Evolutionary conservation across 2,329 filamentous ascomycete genomes (phyloP), one percentile per base, ranked within the genome.

Genomic region (Madurella mycetomatis): DNA sequence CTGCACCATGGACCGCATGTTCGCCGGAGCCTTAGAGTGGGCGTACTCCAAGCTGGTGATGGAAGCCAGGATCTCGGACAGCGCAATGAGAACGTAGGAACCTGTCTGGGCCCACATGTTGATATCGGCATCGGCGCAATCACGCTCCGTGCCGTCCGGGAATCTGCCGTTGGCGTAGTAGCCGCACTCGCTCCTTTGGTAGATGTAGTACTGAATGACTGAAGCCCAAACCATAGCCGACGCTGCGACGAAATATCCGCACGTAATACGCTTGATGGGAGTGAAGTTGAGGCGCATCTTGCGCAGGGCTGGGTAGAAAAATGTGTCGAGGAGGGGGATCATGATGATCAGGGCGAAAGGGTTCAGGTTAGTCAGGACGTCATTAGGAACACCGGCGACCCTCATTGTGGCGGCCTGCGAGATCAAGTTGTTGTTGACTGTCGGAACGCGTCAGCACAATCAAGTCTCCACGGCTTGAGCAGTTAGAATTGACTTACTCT

Each of bases 1-100:
- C 62, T 79, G 77, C n/a, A 91, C 84, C 52, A 90, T 77, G 25
- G 83, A 86, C 5, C 86, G 79, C 87, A 91, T 91, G 72, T 88
- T 90, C 65, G 78, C 79, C 9, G 87, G 88, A 0, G 86, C 86
- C 69, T 90, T 90, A 64, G 85, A 86, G 71, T 84, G 90, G 18
- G 87, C 87, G 61, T 88, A 90, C 69, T 91, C 87, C 15, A 89
- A 78, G 12, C 79, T 82, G 1, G 77, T 80, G 59, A 79, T 79
- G 53, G 73, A 76, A 1, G 76, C 73, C 52, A 76, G 71, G 45
- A 79, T 76, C 63, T 80, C 77, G 30, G 75, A 71, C 8, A 80
- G 67, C 2, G 73, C 77, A 50, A 79, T 71, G 49, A 79, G 70
- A 4, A 78, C 67, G 62, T 79, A 80, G 0, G 76, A 69, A 3